Percentiles rank a stretch among this genome's conserved stretches.
These are phyloP conservation scores for Vanilla planifolia DNA, from an alignment of 106 monocot genomes.

Conservation along the genomic window DNA sequence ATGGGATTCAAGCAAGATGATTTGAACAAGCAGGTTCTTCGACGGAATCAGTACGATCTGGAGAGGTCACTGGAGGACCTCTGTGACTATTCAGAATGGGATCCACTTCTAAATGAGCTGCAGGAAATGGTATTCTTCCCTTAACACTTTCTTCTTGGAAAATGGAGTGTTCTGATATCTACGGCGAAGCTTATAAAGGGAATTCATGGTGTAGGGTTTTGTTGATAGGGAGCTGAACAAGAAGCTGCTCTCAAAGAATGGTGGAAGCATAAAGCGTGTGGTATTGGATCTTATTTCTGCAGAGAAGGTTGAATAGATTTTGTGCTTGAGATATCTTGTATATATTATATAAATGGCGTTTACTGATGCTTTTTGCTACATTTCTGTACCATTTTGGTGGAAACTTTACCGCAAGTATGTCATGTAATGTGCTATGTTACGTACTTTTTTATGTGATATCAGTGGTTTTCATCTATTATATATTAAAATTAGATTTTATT, in stretches of 20 bases:
- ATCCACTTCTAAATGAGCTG: slow-evolving; percentile 75
- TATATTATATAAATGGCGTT: no score
- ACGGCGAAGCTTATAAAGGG: background rate
- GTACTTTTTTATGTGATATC: no score
- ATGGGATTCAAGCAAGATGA: slow-evolving; percentile 84
- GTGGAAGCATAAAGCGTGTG: slow-evolving; percentile 77
- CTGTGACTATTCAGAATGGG: slow-evolving; percentile 70
- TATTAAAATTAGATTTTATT: no score
- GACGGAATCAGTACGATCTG: slow-evolving; percentile 70
- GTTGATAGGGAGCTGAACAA: slow-evolving; percentile 61
- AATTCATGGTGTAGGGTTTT: slow-evolving; percentile 51
- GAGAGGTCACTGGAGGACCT: slow-evolving; percentile 70
- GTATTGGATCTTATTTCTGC: slow-evolving; percentile 81
- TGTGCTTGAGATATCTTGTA: no score
- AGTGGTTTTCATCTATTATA: no score
- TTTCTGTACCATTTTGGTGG: no score
- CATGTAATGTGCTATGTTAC: no score
- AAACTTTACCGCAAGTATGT: no score
- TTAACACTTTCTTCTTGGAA: background rate
- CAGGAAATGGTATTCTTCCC: slow-evolving; percentile 53
- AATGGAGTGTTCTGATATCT: background rate
- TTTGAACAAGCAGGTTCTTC: slow-evolving; percentile 82
- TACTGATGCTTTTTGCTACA: no score
- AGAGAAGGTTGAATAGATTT: slow-evolving; percentile 20
- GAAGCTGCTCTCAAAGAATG: slow-evolving; percentile 70